These are phyloP conservation scores for Carex parvula DNA, from an alignment of 176 grass and related monocot species.

Conservation along the genomic window DNA sequence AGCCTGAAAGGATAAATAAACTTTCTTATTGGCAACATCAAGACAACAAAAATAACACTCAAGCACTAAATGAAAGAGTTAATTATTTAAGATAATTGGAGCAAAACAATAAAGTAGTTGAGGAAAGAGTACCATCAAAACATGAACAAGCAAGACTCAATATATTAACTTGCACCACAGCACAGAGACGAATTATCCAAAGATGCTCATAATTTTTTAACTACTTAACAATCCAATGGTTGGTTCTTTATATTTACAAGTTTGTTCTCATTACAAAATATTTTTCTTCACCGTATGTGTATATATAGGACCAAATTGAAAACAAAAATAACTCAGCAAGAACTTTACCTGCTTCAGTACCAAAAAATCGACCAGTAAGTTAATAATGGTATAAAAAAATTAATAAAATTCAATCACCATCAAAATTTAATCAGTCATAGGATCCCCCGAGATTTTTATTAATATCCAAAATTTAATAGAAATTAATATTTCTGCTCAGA, in stretches of 20 bases:
- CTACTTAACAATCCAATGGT: not conserved
- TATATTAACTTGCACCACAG: not conserved
- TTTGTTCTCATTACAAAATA: not conserved
- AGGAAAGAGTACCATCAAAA: not conserved
- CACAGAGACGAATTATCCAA: not conserved
- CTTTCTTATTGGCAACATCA: not conserved
- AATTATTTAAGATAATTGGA: not conserved
- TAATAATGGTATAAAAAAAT: not conserved
- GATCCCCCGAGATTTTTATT: too few species aligned
- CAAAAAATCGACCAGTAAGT: not conserved
- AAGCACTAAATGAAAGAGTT: not conserved
- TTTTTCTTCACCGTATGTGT: not conserved
- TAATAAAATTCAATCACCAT: constrained; percentile 15
- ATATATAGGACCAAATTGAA: not conserved
- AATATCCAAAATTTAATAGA: too few species aligned
- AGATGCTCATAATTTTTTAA: not conserved
- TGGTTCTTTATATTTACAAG: not conserved
- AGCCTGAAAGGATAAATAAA: not conserved
- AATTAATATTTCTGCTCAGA: too few species aligned
- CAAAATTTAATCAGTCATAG: constrained; percentile 1
- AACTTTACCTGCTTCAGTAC: not conserved
- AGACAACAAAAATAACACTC: not conserved
- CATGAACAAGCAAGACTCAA: not conserved
- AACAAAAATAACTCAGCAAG: not conserved
- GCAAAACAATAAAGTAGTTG: not conserved